These are phyloP conservation scores for Colletotrichum musae DNA, from an alignment of 2,329 filamentous ascomycete species.

Conservation along the genomic window DNA sequence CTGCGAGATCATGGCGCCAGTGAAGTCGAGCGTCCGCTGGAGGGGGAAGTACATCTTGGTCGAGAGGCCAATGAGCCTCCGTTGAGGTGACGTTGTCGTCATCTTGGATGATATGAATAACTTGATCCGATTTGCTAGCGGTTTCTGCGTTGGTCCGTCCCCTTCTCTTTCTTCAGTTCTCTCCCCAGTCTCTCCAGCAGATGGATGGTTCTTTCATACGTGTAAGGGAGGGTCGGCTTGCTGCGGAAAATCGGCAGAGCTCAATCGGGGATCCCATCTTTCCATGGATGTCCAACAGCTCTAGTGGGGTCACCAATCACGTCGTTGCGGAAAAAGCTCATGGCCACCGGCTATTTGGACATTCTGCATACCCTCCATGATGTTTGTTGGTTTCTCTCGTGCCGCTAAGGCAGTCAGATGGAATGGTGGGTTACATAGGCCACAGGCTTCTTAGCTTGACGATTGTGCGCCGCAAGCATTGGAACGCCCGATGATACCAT, in stretches of 20 bases:
- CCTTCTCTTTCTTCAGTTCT: too few species aligned
- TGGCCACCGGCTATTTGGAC: too few species aligned
- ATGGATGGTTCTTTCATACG: background rate
- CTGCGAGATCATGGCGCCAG: slow-evolving; percentile 63
- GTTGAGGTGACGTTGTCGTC: slow-evolving; percentile 44
- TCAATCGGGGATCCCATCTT: background rate
- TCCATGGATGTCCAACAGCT: background rate
- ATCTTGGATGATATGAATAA: too few species aligned
- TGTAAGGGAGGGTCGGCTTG: background rate
- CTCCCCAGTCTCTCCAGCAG: background rate
- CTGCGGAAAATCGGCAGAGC: background rate
- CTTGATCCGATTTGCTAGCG: too few species aligned
- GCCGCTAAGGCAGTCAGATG: too few species aligned
- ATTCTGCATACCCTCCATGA: too few species aligned
- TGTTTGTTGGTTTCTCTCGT: too few species aligned
- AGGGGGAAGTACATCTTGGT: slow-evolving; percentile 87
- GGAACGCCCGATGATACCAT: background rate
- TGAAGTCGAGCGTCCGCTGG: slow-evolving; percentile 71
- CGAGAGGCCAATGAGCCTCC: slow-evolving; percentile 79
- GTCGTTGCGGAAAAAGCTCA: background rate
- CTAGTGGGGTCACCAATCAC: background rate
- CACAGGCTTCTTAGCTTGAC: too few species aligned
- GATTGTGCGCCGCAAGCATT: background rate
- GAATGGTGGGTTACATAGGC: too few species aligned
- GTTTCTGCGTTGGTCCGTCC: too few species aligned